Evolutionary conservation across 2,329 filamentous ascomycete species (phyloP).

Genomic region (Didymella arachidicola): DNA sequence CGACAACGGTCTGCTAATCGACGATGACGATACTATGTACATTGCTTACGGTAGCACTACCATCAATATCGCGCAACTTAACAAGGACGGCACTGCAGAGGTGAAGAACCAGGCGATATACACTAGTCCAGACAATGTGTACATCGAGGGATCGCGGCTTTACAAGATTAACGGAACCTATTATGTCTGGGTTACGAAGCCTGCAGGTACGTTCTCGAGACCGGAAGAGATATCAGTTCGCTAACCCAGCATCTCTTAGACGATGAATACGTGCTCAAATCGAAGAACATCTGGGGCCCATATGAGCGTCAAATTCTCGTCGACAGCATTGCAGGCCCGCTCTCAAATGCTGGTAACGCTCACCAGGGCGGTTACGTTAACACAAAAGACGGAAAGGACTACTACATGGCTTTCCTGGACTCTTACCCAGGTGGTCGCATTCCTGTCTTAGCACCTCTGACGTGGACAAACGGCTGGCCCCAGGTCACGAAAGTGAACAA

Average conservation of each 20-base stretch:
- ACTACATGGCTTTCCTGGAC: conserved; percentile 66
- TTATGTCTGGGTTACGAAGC: conserved; percentile 62
- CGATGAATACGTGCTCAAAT: conserved; percentile 60
- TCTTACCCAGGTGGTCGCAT: conserved; percentile 65
- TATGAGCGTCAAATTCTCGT: conserved; percentile 59
- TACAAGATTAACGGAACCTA: conserved; percentile 66
- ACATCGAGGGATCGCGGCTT: conserved; percentile 63
- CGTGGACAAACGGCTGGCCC: conserved; percentile 62
- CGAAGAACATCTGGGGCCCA: conserved; percentile 61
- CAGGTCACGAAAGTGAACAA: conserved; percentile 54
- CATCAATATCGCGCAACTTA: conserved; percentile 62
- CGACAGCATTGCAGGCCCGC: conserved; percentile 53
- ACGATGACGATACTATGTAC: conserved; percentile 67
- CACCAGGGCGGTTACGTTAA: conserved; percentile 66
- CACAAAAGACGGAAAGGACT: conserved; percentile 63
- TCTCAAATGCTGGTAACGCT: conserved; percentile 56
- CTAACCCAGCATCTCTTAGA: neutral
- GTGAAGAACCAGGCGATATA: conserved; percentile 58
- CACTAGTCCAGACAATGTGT: conserved; percentile 45
- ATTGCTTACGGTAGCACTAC: conserved; percentile 62
- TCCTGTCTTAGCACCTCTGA: conserved; percentile 64
- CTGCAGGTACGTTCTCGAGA: conserved; percentile 42
- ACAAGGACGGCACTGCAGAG: conserved; percentile 57
- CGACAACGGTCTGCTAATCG: conserved; percentile 65
- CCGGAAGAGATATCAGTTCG: neutral